phyloP scores from a whole-genome alignment of 306 rosid genomes.

The Boehmeria nivea region DNA sequence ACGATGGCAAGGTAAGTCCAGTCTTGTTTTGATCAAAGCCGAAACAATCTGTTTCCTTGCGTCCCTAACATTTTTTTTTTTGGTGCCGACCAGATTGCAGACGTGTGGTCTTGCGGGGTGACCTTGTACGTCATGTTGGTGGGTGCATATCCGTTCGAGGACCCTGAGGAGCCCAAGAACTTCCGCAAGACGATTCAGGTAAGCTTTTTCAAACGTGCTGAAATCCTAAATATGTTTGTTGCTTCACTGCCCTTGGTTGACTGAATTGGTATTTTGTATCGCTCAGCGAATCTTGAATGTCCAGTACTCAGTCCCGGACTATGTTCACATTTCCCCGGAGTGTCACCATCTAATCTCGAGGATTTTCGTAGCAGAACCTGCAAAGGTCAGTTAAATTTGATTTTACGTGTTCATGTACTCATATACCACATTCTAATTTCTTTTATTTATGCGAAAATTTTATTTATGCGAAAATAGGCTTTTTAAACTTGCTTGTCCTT shows the following conservation, averaged over 20 bases:
- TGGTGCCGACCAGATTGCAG: slow-evolving; percentile 66
- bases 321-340: slow-evolving; percentile 81
- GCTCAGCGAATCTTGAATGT: slow-evolving; percentile 90
- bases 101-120: slow-evolving; percentile 99
- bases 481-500: no score
- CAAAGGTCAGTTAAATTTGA: slow-evolving; percentile 53
- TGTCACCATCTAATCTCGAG: slow-evolving; percentile 84
- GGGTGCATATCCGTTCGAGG: slow-evolving; percentile 97
- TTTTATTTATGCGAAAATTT: background rate
- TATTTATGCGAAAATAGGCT: no score
- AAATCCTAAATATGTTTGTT: no score
- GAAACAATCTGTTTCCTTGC: background rate
- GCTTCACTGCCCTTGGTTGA: slow-evolving; percentile 10
- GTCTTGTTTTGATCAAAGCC: background rate
- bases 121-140: slow-evolving; percentile 97
- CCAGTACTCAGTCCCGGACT: slow-evolving; percentile 91
- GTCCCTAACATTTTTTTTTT: background rate
- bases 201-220: slow-evolving; percentile 7
- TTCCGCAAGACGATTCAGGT: slow-evolving; percentile 92
- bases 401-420: no score
- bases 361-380: slow-evolving; percentile 83
- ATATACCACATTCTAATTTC: background rate
- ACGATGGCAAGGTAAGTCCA: slow-evolving; percentile 85
- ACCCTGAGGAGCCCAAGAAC: slow-evolving; percentile 92
- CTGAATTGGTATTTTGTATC: slow-evolving; percentile 16